A percentile compares a stretch with the other conserved stretches of the same genome.
Conservation (phyloP, 805 yeast species). For the Candida pini region DNA sequence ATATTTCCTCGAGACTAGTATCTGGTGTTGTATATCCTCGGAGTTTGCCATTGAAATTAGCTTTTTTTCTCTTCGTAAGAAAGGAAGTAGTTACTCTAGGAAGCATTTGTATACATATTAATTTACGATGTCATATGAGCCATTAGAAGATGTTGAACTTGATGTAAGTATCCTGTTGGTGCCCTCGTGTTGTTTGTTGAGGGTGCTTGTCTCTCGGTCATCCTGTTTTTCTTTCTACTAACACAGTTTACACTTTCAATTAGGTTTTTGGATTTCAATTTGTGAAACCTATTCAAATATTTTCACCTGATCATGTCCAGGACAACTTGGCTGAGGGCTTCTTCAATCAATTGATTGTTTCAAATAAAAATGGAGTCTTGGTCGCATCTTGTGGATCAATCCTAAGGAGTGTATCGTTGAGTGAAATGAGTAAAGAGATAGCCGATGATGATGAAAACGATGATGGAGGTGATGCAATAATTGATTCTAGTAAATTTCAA, state of each 20-base stretch:
- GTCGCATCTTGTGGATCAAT: conserved; percentile 16
- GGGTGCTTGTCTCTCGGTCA: not conserved
- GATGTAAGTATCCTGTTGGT: conserved; percentile 17
- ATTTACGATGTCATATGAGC: conserved; percentile 5
- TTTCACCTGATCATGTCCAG: conserved; percentile 5
- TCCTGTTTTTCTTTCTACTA: conserved; percentile 1
- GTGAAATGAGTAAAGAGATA: conserved; percentile 5
- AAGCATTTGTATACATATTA: no score
- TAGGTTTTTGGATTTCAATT: conserved; percentile 28
- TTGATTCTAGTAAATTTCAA: not conserved
- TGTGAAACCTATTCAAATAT: conserved; percentile 21
- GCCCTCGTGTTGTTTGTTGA: not conserved
- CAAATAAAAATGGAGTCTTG: conserved; percentile 13
- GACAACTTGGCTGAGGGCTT: conserved; percentile 4
- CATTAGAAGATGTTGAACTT: conserved; percentile 13
- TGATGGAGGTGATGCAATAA: conserved; percentile 1
- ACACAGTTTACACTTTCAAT: conserved; percentile 1
- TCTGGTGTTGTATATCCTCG: no score
- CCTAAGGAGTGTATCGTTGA: conserved; percentile 16
- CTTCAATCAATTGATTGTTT: conserved; percentile 16
- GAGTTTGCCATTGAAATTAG: no score
- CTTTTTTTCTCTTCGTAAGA: no score
- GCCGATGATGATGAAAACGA: conserved; percentile 9
- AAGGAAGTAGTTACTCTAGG: no score
- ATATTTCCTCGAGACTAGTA: no score